phyloP scores from a whole-genome alignment of 176 grass and related monocot genomes.

The Thinopyrum elongatum region DNA sequence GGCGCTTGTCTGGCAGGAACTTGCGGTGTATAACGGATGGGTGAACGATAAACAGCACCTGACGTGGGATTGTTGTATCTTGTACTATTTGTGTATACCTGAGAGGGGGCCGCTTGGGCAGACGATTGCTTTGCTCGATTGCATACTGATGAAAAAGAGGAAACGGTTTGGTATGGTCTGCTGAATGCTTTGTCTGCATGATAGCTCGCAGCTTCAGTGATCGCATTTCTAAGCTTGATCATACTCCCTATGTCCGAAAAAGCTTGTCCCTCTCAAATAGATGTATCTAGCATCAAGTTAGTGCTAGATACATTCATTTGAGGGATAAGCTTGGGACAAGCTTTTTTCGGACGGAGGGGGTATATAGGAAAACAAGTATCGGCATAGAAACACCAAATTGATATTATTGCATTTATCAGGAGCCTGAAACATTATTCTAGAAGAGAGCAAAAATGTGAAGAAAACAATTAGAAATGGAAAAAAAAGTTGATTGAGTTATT shows the following conservation, averaged over 20 bases:
- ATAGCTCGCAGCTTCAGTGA: neutral
- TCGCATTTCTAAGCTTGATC: neutral
- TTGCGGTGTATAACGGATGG: neutral
- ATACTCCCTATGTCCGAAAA: too few relatives aligned
- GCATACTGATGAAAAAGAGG: neutral
- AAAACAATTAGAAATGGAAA: too few relatives aligned
- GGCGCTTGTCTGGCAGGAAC: neutral
- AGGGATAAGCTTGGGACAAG: too few relatives aligned
- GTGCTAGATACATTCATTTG: too few relatives aligned
- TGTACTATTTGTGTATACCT: constrained; percentile 21
- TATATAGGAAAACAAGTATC: too few relatives aligned
- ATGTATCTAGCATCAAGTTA: too few relatives aligned
- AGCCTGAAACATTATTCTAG: neutral
- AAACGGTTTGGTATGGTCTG: neutral
- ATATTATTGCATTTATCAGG: too few relatives aligned
- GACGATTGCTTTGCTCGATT: neutral
- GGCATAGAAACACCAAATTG: too few relatives aligned
- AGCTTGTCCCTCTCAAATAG: too few relatives aligned
- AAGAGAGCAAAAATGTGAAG: neutral
- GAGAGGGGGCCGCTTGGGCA: neutral
- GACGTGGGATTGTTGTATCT: neutral
- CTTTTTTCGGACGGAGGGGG: too few relatives aligned
- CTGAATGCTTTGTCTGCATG: neutral
- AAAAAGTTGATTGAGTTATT: too few relatives aligned
- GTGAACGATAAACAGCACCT: neutral